phyloP scores from a whole-genome alignment of 2,329 filamentous ascomycete genomes.

The Pseudovirgaria hyperparasitica region DNA sequence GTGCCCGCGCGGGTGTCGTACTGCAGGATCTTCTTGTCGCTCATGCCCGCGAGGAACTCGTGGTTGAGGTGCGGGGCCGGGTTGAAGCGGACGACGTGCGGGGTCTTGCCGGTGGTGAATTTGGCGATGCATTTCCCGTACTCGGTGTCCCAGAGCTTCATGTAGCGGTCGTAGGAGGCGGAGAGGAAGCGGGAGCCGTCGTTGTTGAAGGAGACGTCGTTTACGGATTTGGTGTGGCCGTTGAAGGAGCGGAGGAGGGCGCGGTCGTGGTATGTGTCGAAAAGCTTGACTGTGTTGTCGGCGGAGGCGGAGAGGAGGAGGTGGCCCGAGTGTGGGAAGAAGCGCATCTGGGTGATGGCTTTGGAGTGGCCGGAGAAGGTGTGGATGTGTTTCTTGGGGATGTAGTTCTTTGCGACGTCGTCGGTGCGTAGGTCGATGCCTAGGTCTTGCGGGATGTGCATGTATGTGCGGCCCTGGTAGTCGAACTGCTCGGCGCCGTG shows the following conservation, averaged over 20 bases:
- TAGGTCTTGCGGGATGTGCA: conserved; percentile 72
- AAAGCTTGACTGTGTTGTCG: conserved; percentile 83
- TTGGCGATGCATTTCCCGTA: conserved; percentile 78
- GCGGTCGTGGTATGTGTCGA: conserved; percentile 83
- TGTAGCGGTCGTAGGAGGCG: conserved; percentile 84
- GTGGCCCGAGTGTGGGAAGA: conserved; percentile 82
- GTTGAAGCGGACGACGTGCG: conserved; percentile 91
- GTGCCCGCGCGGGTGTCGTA: conserved; percentile 79
- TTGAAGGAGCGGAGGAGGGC: conserved; percentile 84
- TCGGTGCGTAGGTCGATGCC: conserved; percentile 56
- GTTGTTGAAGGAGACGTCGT: conserved; percentile 77
- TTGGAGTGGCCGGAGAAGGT: conserved; percentile 78
- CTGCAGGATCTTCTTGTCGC: conserved; percentile 97
- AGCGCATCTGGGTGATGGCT: conserved; percentile 75
- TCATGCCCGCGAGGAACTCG: conserved; percentile 94
- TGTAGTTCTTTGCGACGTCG: conserved; percentile 75
- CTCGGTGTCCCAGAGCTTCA: conserved; percentile 98
- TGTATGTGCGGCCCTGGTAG: conserved; percentile 91
- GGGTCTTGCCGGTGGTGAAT: conserved; percentile 88
- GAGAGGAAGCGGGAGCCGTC: conserved; percentile 78
- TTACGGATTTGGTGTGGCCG: conserved; percentile 80
- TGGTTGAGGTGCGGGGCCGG: conserved; percentile 62
- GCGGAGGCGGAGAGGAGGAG: conserved; percentile 80
- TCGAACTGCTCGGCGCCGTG: conserved; percentile 74
- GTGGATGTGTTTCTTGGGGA: conserved; percentile 87